Conservation (phyloP, 768 basidiomycete species). For the Gloeopeniophorella convolvens region DNA sequence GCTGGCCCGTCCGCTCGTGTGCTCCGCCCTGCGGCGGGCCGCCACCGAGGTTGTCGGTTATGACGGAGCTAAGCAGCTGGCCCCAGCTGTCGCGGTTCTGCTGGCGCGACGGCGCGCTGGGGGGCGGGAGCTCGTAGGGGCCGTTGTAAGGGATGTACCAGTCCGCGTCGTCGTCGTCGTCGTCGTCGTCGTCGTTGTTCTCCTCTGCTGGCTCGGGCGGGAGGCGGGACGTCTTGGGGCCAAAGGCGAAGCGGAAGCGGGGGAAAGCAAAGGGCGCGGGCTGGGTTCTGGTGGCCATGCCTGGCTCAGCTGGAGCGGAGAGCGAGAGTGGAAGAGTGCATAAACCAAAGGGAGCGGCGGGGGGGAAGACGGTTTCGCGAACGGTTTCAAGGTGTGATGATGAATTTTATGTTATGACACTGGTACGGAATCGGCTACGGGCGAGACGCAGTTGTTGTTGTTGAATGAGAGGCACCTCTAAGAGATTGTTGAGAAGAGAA, state of each 20-base stretch:
- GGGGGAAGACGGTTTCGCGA: constrained; percentile 10
- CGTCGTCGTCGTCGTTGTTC: constrained; percentile 35
- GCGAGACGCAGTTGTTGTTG: constrained; percentile 1
- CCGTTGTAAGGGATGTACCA: constrained; percentile 65
- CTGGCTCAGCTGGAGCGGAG: constrained; percentile 5
- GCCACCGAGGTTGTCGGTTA: constrained; percentile 16
- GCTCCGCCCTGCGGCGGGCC: constrained; percentile 5
- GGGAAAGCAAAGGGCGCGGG: constrained; percentile 29
- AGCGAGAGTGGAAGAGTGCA: not conserved
- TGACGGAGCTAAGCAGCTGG: constrained; percentile 25
- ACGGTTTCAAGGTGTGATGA: constrained; percentile 2
- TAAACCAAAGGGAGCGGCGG: constrained; percentile 3
- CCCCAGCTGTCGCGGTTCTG: constrained; percentile 30
- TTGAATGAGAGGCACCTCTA: not conserved
- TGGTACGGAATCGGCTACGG: not conserved
- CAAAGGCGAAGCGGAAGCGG: constrained; percentile 34
- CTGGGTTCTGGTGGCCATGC: constrained; percentile 33
- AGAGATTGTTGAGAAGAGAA: not conserved
- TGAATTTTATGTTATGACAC: constrained; percentile 12
- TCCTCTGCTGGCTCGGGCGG: constrained; percentile 22
- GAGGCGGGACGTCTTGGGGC: constrained; percentile 17
- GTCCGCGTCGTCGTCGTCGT: constrained; percentile 34
- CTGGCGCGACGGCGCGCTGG: not conserved
- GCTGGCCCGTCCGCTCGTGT: not conserved
- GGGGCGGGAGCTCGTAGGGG: constrained; percentile 39